Percentiles rank a stretch among this genome's conserved stretches.
phyloP scores from a whole-genome alignment of 2,329 filamentous ascomycete species.

The Escovopsis weberi region DNA sequence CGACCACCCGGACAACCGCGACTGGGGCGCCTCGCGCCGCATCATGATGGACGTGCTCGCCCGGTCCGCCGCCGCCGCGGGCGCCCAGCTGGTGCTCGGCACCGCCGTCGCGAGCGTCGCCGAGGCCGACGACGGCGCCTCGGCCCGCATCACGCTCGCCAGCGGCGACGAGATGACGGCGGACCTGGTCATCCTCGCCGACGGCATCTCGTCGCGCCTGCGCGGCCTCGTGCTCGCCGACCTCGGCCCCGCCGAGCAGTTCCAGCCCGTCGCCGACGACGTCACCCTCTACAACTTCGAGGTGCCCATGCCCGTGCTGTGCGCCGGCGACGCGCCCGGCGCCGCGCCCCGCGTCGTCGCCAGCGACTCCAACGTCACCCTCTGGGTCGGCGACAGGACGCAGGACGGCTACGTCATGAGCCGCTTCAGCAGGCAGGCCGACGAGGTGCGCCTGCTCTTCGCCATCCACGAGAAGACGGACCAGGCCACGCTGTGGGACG shows the following conservation, averaged over 20 bases:
- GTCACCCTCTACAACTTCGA: conserved; percentile 9
- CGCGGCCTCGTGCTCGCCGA: conserved; percentile 3
- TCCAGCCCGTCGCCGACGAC: conserved; percentile 8
- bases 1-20: conserved; percentile 6
- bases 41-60: conserved; percentile 6
- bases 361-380: conserved; percentile 8
- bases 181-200: conserved; percentile 3
- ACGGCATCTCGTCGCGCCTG: conserved; percentile 5
- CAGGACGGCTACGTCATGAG: conserved; percentile 7
- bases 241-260: not conserved
- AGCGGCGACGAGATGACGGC: conserved; percentile 1
- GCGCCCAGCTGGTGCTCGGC: conserved; percentile 1
- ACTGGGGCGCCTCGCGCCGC: conserved; percentile 9
- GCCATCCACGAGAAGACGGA: conserved; percentile 9
- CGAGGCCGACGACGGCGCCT: not conserved
- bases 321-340: conserved; percentile 10
- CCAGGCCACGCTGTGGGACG: conserved; percentile 11
- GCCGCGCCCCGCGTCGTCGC: not conserved
- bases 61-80: conserved; percentile 1
- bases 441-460: conserved; percentile 6
- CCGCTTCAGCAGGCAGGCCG: conserved; percentile 7
- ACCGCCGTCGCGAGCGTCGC: conserved; percentile 1
- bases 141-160: not conserved
- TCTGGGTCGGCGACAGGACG: conserved; percentile 6
- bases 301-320: conserved; percentile 4